Evolutionary conservation across 129 eudicot species (phyloP), one percentile per base, ranked within the genome.

Genomic region (Silybum marianum): DNA sequence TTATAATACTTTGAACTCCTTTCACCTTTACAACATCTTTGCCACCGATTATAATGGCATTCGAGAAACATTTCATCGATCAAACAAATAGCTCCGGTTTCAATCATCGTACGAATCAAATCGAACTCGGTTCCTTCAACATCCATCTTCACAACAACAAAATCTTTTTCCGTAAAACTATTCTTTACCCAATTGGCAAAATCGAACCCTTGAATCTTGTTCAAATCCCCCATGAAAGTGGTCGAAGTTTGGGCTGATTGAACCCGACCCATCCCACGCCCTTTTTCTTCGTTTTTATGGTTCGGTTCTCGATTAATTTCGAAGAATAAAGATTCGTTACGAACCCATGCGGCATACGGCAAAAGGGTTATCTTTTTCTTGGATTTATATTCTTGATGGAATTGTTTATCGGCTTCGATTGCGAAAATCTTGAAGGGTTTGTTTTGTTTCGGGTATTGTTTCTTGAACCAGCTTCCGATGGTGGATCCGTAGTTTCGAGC

Each of bases 21-120:
- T 80, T 82, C 83, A 23, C 89, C 90, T 0, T 85, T 82, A 71
- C 92, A 85, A 58, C 92, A 92, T 75, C 83, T 81, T 78, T 87
- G 84, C 91, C 88, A 81, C 30, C 86, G 30, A 73, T 88, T 80
- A 39, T 89, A 89, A 87, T 90, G 96, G 62, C 96, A 93, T 40
- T 90, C 92, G 19, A 93, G 81, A 84, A 90, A 93, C 85, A 93
- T 78, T 82, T 93, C 98, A 83, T 93, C 98, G 16, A 93, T 88
- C 88, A 93, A 88, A 82, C 93, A 91, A 71, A 93, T 89, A 1
- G 88, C 90, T 32, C 96, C 92, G 0, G 82, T 89, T 62, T 93
- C 89, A 16, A 89, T 25, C 89, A 93, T 75, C 84, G 72, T 84
- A 4, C 85, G 79, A 19, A 88, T 83, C 85, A 93, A 80, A 84